A percentile compares a stretch with the other conserved stretches of the same genome.
These are phyloP conservation scores for Mollisia scopiformis DNA, from an alignment of 2,329 filamentous ascomycete species.

Conservation along the genomic window DNA sequence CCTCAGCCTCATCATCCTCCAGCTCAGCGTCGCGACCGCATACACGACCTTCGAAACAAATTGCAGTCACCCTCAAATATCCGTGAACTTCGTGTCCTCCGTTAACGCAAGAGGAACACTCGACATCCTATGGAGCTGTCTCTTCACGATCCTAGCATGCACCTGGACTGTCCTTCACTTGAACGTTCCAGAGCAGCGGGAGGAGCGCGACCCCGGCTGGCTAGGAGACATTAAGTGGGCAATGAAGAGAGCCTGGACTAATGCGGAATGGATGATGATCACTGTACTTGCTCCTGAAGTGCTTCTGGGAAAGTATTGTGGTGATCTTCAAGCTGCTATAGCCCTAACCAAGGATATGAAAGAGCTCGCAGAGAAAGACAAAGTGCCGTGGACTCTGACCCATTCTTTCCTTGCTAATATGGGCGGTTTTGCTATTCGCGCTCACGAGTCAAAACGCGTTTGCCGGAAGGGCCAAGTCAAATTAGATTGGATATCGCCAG, in stretches of 20 bases:
- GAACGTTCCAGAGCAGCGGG: neutral
- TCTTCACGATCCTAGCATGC: neutral
- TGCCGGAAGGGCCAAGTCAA: too few species aligned
- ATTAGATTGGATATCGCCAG: too few species aligned
- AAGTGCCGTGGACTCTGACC: neutral
- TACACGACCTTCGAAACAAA: too few species aligned
- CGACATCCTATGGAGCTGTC: too few species aligned
- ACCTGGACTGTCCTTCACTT: neutral
- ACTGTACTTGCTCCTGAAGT: neutral
- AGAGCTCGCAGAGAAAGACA: neutral
- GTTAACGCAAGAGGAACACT: too few species aligned
- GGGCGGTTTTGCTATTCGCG: neutral
- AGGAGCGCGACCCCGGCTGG: neutral
- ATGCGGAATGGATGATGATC: neutral
- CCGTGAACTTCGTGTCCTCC: too few species aligned
- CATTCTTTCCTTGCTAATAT: neutral
- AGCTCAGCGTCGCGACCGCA: too few species aligned
- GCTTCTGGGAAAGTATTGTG: neutral
- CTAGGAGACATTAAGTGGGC: neutral
- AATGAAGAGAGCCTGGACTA: neutral
- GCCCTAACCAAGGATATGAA: neutral
- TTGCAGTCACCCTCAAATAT: too few species aligned
- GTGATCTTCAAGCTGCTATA: neutral
- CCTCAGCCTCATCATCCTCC: too few species aligned
- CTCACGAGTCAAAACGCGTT: too few species aligned